Base-by-base conservation (phyloP, 1,284 basidiomycete genomes). In the Xerocomus subilludens region DNA sequence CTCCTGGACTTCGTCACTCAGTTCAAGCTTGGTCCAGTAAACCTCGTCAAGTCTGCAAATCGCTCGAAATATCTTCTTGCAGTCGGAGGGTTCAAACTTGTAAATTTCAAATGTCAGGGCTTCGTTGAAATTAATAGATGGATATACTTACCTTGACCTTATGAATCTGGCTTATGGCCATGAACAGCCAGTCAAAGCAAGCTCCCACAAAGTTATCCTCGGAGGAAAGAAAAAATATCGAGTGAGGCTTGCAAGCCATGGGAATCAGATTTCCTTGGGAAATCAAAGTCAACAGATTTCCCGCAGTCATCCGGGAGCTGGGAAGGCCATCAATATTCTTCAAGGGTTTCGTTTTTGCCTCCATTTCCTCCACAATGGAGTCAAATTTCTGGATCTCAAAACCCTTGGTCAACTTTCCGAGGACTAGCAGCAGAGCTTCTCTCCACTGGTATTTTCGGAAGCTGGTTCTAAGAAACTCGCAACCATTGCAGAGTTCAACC, bases 401-500 rank as follows among this genome's bases (percentile, higher is more conserved):
- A 75, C 4, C 62, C 65, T 3, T 36, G 2, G 69, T 63, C 1
- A 75, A 32, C 0, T 23, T 53, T 2, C n/a, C 33, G 3, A 77
- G 60, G 42, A 42, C 64, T 2, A 62, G 27, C 11, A 78, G 5
- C 0, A 76, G 47, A 0, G 62, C 5, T 30, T 77, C 68, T 36
- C 67, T 77, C 74, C 74, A 77, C 32, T 73, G 76, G n/a, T 77
- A 72, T 32, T 70, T 73, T 23, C 69, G 4, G 35, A 72, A 77
- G 65, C 77, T 77, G 25, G 5, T 14, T 59, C 16, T 8, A 59
- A n/a, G 20, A 59, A 10, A 25, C n/a, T n/a, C n/a, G n/a, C n/a
- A n/a, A n/a, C n/a, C n/a, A n/a, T n/a, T n/a, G n/a, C n/a, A n/a
- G n/a, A n/a, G n/a, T n/a, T n/a, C n/a, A n/a, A n/a, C n/a, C n/a